Conservation (phyloP, 1,284 basidiomycete species). For the Ganoderma boninense region DNA sequence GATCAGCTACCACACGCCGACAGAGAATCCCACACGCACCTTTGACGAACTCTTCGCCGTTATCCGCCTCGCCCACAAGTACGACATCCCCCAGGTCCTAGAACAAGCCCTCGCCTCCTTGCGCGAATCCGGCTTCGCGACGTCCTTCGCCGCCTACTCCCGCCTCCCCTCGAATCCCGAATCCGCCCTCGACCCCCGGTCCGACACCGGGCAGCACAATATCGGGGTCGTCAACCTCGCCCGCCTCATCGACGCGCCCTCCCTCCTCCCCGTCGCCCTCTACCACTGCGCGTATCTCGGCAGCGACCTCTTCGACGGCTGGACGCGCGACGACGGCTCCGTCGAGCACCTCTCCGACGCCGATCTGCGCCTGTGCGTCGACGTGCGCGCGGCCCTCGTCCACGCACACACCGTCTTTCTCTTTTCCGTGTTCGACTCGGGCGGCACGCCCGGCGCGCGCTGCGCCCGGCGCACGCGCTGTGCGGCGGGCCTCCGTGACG, state of each 20-base stretch:
- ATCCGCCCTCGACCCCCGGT: neutral
- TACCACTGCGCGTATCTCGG: neutral
- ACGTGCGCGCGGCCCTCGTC: neutral
- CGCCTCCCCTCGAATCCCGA: neutral
- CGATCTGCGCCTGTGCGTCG: neutral
- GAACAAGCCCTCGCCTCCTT: neutral
- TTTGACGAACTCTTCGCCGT: neutral
- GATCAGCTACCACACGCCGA: neutral
- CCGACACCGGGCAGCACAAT: neutral
- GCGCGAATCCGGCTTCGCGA: neutral
- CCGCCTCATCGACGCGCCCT: neutral
- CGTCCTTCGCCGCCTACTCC: neutral
- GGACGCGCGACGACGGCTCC: slow-evolving; percentile 10
- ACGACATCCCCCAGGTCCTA: neutral
- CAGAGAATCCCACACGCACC: neutral
- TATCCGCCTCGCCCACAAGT: neutral
- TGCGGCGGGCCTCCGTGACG: neutral
- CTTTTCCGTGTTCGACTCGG: neutral
- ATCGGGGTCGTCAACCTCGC: slow-evolving; percentile 18
- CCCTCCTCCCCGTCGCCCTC: slow-evolving; percentile 12
- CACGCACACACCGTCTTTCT: neutral
- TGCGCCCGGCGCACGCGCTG: neutral
- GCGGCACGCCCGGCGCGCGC: neutral
- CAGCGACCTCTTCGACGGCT: slow-evolving; percentile 7
- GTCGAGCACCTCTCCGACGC: neutral